phyloP scores from a whole-genome alignment of 805 yeast species.

The Sugiyamaella boreocaroliniensis region DNA sequence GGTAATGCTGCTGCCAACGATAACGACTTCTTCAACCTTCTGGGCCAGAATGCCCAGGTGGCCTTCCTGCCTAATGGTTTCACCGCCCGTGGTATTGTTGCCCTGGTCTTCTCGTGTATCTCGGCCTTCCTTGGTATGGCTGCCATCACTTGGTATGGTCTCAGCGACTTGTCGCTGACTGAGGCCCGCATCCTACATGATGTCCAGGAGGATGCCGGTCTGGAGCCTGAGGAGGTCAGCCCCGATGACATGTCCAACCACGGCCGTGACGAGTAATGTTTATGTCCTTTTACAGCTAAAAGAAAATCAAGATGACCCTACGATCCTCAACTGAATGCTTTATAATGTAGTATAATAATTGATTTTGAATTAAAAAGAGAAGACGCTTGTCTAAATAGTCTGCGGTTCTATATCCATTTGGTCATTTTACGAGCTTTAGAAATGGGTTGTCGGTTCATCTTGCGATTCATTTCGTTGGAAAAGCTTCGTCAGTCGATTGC shows the following conservation, averaged over 20 bases:
- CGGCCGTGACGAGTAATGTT: constrained; percentile 5
- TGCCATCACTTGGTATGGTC: constrained; percentile 75
- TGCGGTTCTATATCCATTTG: too few relatives aligned
- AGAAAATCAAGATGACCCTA: not conserved
- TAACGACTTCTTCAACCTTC: constrained; percentile 54
- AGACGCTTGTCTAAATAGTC: too few relatives aligned
- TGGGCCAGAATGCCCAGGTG: constrained; percentile 68
- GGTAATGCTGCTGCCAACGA: constrained; percentile 92
- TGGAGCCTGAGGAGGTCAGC: constrained; percentile 38
- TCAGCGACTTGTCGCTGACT: constrained; percentile 68
- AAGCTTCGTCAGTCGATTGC: too few relatives aligned
- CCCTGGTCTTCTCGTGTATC: constrained; percentile 81
- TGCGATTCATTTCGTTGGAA: too few relatives aligned
- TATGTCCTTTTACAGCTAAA: not conserved
- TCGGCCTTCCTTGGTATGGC: constrained; percentile 79
- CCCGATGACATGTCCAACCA: constrained; percentile 27
- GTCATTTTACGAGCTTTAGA: too few relatives aligned
- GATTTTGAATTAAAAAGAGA: not conserved
- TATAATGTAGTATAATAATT: not conserved
- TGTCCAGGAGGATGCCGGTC: constrained; percentile 34
- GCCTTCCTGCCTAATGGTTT: constrained; percentile 74
- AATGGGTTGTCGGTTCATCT: too few relatives aligned
- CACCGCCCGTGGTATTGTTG: constrained; percentile 92
- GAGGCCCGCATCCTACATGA: constrained; percentile 57
- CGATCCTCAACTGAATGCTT: not conserved